Evolutionary conservation across 495 filamentous ascomycete species (phyloP).

Genomic region (Penicillium waksmanii): DNA sequence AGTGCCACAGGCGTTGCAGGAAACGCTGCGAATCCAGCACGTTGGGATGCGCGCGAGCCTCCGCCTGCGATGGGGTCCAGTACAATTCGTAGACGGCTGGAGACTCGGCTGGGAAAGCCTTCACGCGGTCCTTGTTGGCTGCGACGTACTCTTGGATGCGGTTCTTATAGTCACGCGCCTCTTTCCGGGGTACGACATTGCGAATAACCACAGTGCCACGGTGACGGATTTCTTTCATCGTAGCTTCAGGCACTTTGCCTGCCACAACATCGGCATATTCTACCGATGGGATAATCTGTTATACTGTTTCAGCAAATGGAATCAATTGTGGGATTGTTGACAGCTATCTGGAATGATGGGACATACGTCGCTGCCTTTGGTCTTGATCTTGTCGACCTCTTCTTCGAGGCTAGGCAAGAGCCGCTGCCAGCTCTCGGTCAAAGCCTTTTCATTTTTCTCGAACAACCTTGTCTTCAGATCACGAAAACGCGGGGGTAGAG

Average conservation of each 20-base stretch:
- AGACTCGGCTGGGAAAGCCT: constrained; percentile 58
- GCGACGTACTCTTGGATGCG: constrained; percentile 61
- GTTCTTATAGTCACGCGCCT: constrained; percentile 56
- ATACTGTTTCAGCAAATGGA: background rate
- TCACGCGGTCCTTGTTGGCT: constrained; percentile 53
- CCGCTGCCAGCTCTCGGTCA: constrained; percentile 70
- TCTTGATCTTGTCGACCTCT: constrained; percentile 48
- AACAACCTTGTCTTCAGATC: constrained; percentile 73
- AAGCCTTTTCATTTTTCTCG: constrained; percentile 59
- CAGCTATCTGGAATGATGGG: background rate
- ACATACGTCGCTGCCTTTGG: constrained; percentile 55
- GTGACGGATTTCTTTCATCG: constrained; percentile 60
- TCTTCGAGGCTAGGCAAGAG: constrained; percentile 63
- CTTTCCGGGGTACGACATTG: constrained; percentile 61
- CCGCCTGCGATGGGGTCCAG: constrained; percentile 78
- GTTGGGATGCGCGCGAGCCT: constrained; percentile 73
- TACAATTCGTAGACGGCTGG: constrained; percentile 89
- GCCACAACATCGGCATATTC: constrained; percentile 57
- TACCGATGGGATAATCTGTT: constrained; percentile 62
- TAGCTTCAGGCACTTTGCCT: constrained; percentile 44
- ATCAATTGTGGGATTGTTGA: background rate
- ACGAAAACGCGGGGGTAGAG: constrained; percentile 72
- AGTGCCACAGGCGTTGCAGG: constrained; percentile 77
- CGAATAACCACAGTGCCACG: constrained; percentile 66
- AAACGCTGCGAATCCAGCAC: constrained; percentile 70